These are phyloP conservation scores for Lactuca sativa DNA, from an alignment of 129 eudicot genomes.

Conservation along the genomic window DNA sequence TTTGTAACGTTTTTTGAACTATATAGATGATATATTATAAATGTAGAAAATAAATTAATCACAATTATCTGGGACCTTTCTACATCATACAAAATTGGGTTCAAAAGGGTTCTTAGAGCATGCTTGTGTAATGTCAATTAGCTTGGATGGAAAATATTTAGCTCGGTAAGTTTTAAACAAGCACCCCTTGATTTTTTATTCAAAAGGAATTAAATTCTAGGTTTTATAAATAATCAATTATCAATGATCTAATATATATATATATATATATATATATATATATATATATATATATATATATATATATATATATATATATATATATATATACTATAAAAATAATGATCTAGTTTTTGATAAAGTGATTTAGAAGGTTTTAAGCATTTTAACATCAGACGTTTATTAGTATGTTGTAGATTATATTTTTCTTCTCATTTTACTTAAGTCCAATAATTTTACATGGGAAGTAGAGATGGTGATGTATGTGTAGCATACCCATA, in stretches of 20 bases:
- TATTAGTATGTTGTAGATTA: background rate
- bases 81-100: slow-evolving; percentile 82
- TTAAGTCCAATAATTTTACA: slow-evolving; percentile 9
- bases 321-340: too few species aligned
- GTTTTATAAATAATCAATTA: too few species aligned
- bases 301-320: too few species aligned
- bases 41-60: slow-evolving; percentile 55
- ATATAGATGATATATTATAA: background rate
- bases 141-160: slow-evolving; percentile 93
- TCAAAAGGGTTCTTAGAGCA: slow-evolving; percentile 68
- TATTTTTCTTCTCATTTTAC: slow-evolving; percentile 3
- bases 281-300: too few species aligned
- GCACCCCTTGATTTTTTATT: background rate
- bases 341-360: too few species aligned
- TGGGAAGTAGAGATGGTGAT: slow-evolving; percentile 97
- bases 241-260: too few species aligned
- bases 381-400: background rate
- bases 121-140: slow-evolving; percentile 78
- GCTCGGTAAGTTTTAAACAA: slow-evolving; percentile 64
- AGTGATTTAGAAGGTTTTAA: too few species aligned
- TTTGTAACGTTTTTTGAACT: background rate
- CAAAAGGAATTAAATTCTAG: too few species aligned
- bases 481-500: slow-evolving; percentile 80
- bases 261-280: too few species aligned
- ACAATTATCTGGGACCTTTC: slow-evolving; percentile 90